Evolutionary conservation across 768 basidiomycete genomes (phyloP).

Genomic region (Tylopilus sp.): DNA sequence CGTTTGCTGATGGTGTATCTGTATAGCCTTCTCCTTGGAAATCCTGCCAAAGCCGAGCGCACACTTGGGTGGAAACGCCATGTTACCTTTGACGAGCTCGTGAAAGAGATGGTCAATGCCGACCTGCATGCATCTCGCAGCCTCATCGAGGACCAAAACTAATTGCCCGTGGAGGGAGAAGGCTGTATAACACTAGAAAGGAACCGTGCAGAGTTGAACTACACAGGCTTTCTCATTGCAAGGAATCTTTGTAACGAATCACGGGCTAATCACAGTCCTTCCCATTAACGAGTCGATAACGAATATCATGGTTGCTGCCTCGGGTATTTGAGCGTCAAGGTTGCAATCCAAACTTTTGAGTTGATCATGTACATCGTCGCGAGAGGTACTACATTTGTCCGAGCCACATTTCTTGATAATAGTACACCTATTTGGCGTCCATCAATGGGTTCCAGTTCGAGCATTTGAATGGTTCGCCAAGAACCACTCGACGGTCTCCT

Average conservation of each 20-base stretch:
- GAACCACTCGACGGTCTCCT: conserved; percentile 85
- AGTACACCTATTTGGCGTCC: conserved; percentile 3
- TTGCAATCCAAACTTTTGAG: not conserved
- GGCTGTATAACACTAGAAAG: not conserved
- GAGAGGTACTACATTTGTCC: not conserved
- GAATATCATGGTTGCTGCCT: not conserved
- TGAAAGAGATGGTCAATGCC: conserved; percentile 87
- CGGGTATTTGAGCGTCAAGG: not conserved
- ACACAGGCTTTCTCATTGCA: not conserved
- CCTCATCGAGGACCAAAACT: conserved; percentile 85
- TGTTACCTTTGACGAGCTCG: conserved; percentile 78
- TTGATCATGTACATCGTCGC: not conserved
- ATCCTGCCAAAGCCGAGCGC: conserved; percentile 87
- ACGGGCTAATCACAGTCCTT: not conserved
- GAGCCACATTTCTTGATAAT: not conserved
- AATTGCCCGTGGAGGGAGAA: not conserved
- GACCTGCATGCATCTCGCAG: conserved; percentile 72
- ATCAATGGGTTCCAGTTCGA: conserved; percentile 45
- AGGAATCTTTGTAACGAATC: conserved; percentile 6
- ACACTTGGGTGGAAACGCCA: conserved; percentile 88
- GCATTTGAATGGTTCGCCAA: conserved; percentile 74
- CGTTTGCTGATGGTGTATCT: not conserved
- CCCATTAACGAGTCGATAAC: conserved; percentile 3
- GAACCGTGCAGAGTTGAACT: not conserved
- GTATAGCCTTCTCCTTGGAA: conserved; percentile 74